Base-by-base conservation (phyloP, 495 filamentous ascomycete species). In the Acidomyces sp. region DNA sequence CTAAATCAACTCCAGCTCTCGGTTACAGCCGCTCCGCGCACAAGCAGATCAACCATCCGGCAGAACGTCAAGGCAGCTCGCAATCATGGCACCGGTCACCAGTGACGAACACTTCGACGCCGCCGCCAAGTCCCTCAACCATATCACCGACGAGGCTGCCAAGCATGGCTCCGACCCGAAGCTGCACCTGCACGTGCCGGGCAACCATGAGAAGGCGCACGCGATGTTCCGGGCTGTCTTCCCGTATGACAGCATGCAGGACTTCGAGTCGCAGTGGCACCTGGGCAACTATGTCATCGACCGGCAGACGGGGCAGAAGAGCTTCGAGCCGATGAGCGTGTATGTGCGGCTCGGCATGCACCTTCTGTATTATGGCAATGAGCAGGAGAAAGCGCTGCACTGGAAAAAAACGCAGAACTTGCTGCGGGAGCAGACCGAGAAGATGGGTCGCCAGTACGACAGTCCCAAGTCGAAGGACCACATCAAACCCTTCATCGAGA, bases 341-440 rank as follows among this genome's bases (percentile, higher is more conserved):
- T 65, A 65, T 38, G 61, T 65, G n/a, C 58, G 62, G 3, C 36
- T 64, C 5, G 62, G 62, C n/a, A 65, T 65, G 62, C 62, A 65
- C 37, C 45, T 64, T 2, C 56, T 64, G 15, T 64, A 64, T 43
- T 64, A 64, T 43, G 62, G 62, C 18, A 50, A 44, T 31, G 49
- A 52, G 41, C 57, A 64, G 40, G 60, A 61, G 43, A 64, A 55
- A 24, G 48, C 51, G 9, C 48, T 65, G 23, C 61, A 65, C 22
- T 63, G 55, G 58, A 51, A 59, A 35, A 45, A 43, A 15, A 61
- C 58, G 2, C 46, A 55, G 15, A 41, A 44, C 5, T 49, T 65
- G 23, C 49, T 65, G 17, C 53, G 60, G 23, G 43, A 36, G 3
- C 58, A 65, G 43, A 55, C 45, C 44, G 52, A 46, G 34, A 65